Evolutionary conservation across 2,329 filamentous ascomycete species (phyloP).

Genomic region (Microcyclosporella mali): DNA sequence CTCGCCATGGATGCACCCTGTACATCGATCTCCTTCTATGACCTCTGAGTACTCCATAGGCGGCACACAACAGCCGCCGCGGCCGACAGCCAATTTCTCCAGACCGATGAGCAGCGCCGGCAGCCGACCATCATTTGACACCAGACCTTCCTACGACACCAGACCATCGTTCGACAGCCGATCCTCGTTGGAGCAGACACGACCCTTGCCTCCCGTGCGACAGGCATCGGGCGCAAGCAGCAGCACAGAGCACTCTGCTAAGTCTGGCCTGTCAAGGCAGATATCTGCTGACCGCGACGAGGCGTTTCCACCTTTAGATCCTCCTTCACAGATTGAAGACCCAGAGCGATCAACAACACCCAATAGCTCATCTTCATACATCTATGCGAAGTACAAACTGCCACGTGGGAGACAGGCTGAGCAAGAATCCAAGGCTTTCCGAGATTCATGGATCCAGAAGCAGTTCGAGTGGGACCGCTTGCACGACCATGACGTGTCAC

Average conservation of each 20-base stretch:
- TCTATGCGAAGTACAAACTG: conserved; percentile 76
- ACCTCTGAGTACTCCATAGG: conserved; percentile 71
- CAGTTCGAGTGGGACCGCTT: conserved; percentile 57
- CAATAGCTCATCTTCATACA: conserved; percentile 54
- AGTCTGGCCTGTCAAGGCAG: conserved; percentile 30
- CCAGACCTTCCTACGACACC: conserved; percentile 36
- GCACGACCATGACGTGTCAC: conserved; percentile 9
- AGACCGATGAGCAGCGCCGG: conserved; percentile 71
- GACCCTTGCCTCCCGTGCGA: conserved; percentile 12
- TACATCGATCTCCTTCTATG: conserved; percentile 74
- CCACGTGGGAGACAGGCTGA: conserved; percentile 77
- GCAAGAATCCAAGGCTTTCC: conserved; percentile 56
- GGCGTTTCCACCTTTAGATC: conserved; percentile 1
- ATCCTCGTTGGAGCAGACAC: conserved; percentile 11
- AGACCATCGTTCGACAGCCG: conserved; percentile 21
- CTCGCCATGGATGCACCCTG: conserved; percentile 56
- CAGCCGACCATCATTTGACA: conserved; percentile 32
- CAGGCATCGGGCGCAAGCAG: conserved; percentile 24
- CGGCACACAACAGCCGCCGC: conserved; percentile 32
- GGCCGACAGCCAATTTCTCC: conserved; percentile 60
- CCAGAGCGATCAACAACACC: conserved; percentile 7
- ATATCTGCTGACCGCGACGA: conserved; percentile 32
- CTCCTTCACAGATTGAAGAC: neutral
- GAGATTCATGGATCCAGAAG: conserved; percentile 41
- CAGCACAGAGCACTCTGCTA: conserved; percentile 21